Conservation (phyloP, 225 moss, liverwort and hornwort genomes). For the Anthoceros angustus region DNA sequence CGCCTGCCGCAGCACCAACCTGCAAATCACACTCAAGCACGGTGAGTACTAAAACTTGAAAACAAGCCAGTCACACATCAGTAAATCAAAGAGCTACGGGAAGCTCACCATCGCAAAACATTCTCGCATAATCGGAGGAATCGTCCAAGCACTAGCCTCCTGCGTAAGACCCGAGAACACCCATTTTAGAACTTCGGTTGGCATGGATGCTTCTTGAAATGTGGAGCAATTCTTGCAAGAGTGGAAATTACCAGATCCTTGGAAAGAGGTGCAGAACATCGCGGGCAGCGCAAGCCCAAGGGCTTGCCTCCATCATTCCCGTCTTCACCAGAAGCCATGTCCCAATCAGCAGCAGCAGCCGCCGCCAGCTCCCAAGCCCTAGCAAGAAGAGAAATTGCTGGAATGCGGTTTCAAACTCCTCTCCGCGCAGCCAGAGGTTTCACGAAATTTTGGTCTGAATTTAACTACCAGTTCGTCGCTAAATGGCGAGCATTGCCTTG, state of each 20-base stretch:
- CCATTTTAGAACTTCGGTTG: not conserved
- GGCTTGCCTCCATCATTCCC: not conserved
- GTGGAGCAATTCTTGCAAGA: not conserved
- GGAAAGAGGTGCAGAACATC: conserved; percentile 87
- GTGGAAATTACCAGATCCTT: conserved; percentile 49
- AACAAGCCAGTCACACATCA: not conserved
- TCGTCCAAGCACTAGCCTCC: conserved; percentile 93
- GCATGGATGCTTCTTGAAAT: not conserved
- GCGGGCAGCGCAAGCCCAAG: conserved; percentile 51
- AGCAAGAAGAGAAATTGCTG: no score
- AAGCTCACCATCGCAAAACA: conserved; percentile 75
- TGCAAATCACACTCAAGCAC: conserved; percentile 11
- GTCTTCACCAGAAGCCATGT: not conserved
- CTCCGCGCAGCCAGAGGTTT: no score
- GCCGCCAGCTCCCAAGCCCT: no score
- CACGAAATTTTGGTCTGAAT: no score
- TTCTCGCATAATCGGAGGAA: conserved; percentile 89
- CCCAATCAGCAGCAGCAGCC: no score
- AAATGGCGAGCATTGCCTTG: no score
- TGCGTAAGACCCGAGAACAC: conserved; percentile 19
- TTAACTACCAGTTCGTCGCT: no score
- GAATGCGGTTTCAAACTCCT: no score
- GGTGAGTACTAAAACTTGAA: not conserved
- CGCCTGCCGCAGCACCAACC: conserved; percentile 92
- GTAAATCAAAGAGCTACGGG: not conserved